Conservation (phyloP, 2,329 filamentous ascomycete genomes). For the Nothophaeocryptopus gaeumannii region DNA sequence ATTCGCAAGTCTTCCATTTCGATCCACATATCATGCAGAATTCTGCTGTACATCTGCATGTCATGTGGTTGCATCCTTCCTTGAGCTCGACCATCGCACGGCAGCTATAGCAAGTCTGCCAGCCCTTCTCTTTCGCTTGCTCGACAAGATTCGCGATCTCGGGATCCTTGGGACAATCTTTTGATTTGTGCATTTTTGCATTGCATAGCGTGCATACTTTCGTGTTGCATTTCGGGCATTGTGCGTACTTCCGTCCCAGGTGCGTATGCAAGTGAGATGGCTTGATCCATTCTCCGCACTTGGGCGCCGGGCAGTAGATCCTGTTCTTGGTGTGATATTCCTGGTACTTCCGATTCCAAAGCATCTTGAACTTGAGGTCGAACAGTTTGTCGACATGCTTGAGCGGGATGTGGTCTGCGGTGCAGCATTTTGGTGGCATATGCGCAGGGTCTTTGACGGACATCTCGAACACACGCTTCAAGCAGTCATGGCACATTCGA, state of each 20-base stretch:
- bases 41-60: slow-evolving; percentile 76
- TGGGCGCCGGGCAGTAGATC: slow-evolving; percentile 70
- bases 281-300: slow-evolving; percentile 77
- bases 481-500: slow-evolving; percentile 74
- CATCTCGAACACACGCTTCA: slow-evolving; percentile 70
- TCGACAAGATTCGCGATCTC: slow-evolving; percentile 63
- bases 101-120: slow-evolving; percentile 75
- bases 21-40: slow-evolving; percentile 84
- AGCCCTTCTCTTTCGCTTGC: slow-evolving; percentile 65
- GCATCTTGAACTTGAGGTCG: slow-evolving; percentile 68
- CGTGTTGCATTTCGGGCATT: slow-evolving; percentile 68
- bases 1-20: slow-evolving; percentile 81
- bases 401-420: slow-evolving; percentile 67
- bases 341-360: slow-evolving; percentile 77
- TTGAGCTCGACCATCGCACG: slow-evolving; percentile 71
- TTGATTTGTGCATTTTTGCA: slow-evolving; percentile 66
- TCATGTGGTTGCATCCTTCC: slow-evolving; percentile 89
- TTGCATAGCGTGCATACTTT: slow-evolving; percentile 74
- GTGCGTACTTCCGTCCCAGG: slow-evolving; percentile 60
- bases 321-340: slow-evolving; percentile 73
- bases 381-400: slow-evolving; percentile 75
- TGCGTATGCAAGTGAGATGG: slow-evolving; percentile 62
- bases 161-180: slow-evolving; percentile 69
- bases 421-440: slow-evolving; percentile 85
- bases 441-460: slow-evolving; percentile 73